A percentile compares a stretch with the other conserved stretches of the same genome.
Evolutionary conservation across 2,329 filamentous ascomycete species (phyloP).

Genomic region (Colletotrichum sp.): DNA sequence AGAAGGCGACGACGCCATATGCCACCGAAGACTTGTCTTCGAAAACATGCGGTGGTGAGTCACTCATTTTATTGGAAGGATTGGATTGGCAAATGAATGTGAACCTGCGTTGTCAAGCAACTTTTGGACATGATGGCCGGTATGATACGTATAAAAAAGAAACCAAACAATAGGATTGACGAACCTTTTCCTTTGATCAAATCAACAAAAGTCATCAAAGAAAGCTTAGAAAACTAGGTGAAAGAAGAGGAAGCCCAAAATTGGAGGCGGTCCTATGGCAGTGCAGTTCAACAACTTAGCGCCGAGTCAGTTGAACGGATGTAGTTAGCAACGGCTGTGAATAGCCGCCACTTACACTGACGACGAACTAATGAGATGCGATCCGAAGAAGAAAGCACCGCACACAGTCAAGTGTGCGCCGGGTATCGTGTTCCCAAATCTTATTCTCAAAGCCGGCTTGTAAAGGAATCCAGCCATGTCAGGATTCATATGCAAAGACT

Average conservation of each 20-base stretch:
- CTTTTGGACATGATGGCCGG: background rate
- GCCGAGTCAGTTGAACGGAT: background rate
- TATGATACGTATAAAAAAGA: background rate
- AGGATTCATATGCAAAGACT: background rate
- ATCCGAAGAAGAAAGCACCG: background rate
- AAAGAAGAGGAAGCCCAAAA: background rate
- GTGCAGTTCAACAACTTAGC: background rate
- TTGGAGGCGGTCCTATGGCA: background rate
- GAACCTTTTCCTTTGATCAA: background rate
- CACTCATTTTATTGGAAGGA: background rate
- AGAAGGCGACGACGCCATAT: background rate
- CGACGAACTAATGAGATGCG: background rate
- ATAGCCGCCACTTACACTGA: background rate
- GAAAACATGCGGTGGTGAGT: background rate
- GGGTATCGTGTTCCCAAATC: background rate
- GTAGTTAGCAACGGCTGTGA: background rate
- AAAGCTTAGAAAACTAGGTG: background rate
- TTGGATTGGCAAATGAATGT: background rate
- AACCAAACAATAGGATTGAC: background rate
- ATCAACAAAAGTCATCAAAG: background rate
- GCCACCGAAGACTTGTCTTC: background rate
- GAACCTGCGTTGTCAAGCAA: background rate
- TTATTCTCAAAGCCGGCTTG: background rate
- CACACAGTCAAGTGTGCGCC: background rate
- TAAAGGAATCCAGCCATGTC: background rate